Conservation (phyloP, 768 basidiomycete species). For the Suillus decipiens region DNA sequence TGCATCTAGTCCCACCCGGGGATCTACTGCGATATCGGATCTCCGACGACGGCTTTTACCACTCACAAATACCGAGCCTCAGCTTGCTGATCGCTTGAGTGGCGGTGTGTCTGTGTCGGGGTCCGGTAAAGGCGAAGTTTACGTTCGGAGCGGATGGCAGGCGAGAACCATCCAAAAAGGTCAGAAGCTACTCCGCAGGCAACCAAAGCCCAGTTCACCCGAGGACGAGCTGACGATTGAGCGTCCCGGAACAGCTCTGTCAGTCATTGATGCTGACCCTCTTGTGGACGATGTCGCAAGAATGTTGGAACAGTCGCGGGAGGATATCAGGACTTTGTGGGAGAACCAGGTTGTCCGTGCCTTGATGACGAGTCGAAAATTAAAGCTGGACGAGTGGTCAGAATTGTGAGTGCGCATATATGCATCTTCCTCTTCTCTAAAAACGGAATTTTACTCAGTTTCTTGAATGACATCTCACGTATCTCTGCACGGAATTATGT, state of each 20-base stretch:
- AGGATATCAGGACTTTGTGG: slow-evolving; percentile 76
- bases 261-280: slow-evolving; percentile 47
- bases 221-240: slow-evolving; percentile 28
- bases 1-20: slow-evolving; percentile 22
- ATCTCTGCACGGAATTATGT: slow-evolving; percentile 70
- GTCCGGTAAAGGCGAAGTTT: slow-evolving; percentile 75
- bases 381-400: slow-evolving; percentile 85
- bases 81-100: slow-evolving; percentile 70
- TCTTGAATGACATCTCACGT: slow-evolving; percentile 71
- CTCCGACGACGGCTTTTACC: slow-evolving; percentile 62
- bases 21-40: slow-evolving; percentile 42
- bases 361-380: slow-evolving; percentile 63
- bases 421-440: slow-evolving; percentile 16
- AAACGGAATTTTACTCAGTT: slow-evolving; percentile 44
- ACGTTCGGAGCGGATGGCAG: slow-evolving; percentile 83
- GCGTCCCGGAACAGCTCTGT: slow-evolving; percentile 29
- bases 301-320: slow-evolving; percentile 56
- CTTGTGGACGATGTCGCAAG: slow-evolving; percentile 62
- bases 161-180: slow-evolving; percentile 62
- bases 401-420: slow-evolving; percentile 69
- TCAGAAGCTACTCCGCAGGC: slow-evolving; percentile 31
- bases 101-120: slow-evolving; percentile 74
- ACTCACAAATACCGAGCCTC: slow-evolving; percentile 59
- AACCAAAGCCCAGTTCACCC: slow-evolving; percentile 26
- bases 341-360: slow-evolving; percentile 67